Base-by-base conservation (phyloP, 495 filamentous ascomycete species). In the Daldinia caldariorum region DNA sequence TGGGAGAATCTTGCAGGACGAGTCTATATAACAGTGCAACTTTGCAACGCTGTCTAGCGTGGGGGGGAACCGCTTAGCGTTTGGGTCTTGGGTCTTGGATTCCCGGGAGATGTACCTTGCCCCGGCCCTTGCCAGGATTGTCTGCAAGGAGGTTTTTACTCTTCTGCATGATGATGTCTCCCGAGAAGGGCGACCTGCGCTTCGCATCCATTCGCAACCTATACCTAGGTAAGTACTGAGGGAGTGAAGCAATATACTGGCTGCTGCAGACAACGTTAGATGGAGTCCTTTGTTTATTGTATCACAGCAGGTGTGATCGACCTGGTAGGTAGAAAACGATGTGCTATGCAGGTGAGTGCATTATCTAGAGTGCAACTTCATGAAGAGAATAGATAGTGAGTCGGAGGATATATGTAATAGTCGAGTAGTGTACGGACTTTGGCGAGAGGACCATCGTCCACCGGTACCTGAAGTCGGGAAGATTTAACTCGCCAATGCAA, bases 81-180 rank as follows among this genome's bases (percentile, higher is more conserved):
- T 65, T 69, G 56, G 55, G 37, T 37, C 29, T 60, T 63, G 61
- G 37, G 60, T 45, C 60, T 63, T 63, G 60, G 51, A 62, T 62
- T 67, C 56, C 69, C 69, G 69, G 63, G 69, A 71, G 69, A 71
- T 71, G 69, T 63, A 63, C 66, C 45, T 47, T 51, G 60, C 69
- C 69, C 47, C 50, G 69, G 59, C 66, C 45, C 55, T 51, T 55
- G 63, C 26, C 47, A 56, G 69, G 59, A 7, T 38, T 63, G 7
- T 10, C 69, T 71, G 69, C 69, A 71, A 71, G 62, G 67, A 71
- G 55, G 55, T 64, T 58, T 63, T 39, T 67, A 60, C 61, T 50
- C 61, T 65, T 54, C 70, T 72, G 70, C 70, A 72, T 64, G 70
- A 69, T 72, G 70, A 69, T 72, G 70, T 69, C 65, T 72, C 43